These are phyloP conservation scores for Stemphylium vesicarium DNA, from an alignment of 2,329 filamentous ascomycete genomes.

Conservation along the genomic window DNA sequence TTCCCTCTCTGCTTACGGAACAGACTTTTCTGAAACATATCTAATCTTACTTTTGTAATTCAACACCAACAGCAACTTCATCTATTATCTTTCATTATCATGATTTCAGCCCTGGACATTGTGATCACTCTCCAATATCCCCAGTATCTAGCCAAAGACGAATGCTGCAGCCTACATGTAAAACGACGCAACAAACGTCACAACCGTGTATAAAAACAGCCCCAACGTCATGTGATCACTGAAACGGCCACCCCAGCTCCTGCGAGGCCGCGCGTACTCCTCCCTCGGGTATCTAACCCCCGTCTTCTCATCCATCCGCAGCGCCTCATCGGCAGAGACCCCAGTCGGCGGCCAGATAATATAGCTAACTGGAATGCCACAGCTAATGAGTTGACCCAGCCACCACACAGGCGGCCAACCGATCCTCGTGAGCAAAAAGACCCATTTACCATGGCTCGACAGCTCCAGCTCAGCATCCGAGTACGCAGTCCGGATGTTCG, in stretches of 20 bases:
- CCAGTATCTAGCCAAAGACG: no score
- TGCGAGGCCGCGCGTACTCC: background rate
- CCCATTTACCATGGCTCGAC: background rate
- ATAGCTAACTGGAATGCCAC: background rate
- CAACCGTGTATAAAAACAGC: background rate
- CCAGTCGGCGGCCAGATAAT: background rate
- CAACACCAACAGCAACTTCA: no score
- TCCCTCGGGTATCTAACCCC: background rate
- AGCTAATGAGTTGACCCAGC: background rate
- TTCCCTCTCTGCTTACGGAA: no score
- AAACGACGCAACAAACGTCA: background rate
- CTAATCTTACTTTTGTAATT: no score
- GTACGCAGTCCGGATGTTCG: background rate
- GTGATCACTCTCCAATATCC: no score
- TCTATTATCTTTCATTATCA: no score
- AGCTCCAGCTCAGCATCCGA: background rate
- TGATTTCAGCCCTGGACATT: no score
- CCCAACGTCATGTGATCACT: background rate
- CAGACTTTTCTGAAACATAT: no score
- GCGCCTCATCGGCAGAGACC: background rate
- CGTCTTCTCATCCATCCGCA: background rate
- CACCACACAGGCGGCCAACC: constrained; percentile 5
- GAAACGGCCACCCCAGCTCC: background rate
- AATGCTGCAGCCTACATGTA: background rate
- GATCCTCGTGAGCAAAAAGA: background rate